A percentile compares a stretch with the other conserved stretches of the same genome.
Conservation (phyloP, 1,139 yeast species). For the Hansenula sp. region DNA sequence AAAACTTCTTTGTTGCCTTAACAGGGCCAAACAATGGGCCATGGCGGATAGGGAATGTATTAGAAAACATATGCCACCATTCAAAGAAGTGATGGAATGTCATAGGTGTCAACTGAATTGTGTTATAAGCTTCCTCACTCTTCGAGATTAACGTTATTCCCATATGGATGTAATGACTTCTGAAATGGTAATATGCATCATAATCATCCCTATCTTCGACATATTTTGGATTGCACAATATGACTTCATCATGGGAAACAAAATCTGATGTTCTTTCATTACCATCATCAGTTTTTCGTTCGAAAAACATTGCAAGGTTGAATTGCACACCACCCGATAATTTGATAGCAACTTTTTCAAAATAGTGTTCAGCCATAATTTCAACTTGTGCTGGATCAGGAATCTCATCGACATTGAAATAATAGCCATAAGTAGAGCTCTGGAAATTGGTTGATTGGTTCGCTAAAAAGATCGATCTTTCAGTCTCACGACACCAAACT, state of each 20-base stretch:
- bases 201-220: constrained; percentile 41
- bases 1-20: constrained; percentile 53
- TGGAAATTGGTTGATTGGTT: constrained; percentile 36
- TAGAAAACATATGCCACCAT: constrained; percentile 83
- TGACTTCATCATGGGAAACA: constrained; percentile 68
- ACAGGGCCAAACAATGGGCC: constrained; percentile 61
- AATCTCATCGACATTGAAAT: constrained; percentile 31
- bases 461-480: constrained; percentile 40
- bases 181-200: constrained; percentile 76
- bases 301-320: constrained; percentile 54
- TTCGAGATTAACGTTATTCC: constrained; percentile 64
- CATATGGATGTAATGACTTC: constrained; percentile 77
- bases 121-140: constrained; percentile 47
- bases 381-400: constrained; percentile 18
- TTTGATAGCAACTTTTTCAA: constrained; percentile 52
- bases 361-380: constrained; percentile 21
- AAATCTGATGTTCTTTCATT: constrained; percentile 47
- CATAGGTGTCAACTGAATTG: constrained; percentile 72
- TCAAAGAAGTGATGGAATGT: constrained; percentile 62
- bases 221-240: constrained; percentile 58
- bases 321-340: constrained; percentile 59
- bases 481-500: constrained; percentile 55
- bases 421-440: constrained; percentile 48
- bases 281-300: constrained; percentile 33
- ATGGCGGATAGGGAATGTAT: constrained; percentile 70